These are phyloP conservation scores for Vigna mungo DNA, from an alignment of 306 rosid genomes.

Conservation along the genomic window DNA sequence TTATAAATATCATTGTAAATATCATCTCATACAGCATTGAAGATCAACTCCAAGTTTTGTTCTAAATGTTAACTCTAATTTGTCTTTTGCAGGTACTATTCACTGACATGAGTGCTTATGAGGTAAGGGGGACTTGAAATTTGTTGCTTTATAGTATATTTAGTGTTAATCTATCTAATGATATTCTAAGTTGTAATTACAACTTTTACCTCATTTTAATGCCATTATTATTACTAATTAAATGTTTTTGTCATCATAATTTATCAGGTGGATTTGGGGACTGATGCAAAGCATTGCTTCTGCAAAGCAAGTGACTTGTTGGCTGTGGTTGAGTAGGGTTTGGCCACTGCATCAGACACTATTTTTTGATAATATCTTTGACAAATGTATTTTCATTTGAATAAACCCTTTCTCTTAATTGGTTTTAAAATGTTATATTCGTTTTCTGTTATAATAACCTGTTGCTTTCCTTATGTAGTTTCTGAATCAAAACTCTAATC, in stretches of 20 bases:
- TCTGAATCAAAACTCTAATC: neutral
- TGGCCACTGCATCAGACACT: neutral
- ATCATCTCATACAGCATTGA: too few species aligned
- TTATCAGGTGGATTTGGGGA: slow-evolving; percentile 94
- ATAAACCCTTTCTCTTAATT: slow-evolving; percentile 11
- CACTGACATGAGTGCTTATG: slow-evolving; percentile 88
- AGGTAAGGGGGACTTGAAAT: slow-evolving; percentile 55
- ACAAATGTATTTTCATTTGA: slow-evolving; percentile 21
- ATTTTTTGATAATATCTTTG: slow-evolving; percentile 9
- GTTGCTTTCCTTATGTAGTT: neutral
- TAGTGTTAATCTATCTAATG: slow-evolving; percentile 9
- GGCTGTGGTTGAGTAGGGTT: slow-evolving; percentile 79
- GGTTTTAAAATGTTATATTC: neutral
- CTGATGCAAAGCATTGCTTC: slow-evolving; percentile 80
- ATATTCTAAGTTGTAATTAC: neutral
- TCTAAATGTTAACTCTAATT: neutral
- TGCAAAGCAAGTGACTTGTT: slow-evolving; percentile 81
- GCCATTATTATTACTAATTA: neutral
- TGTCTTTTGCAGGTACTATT: slow-evolving; percentile 79
- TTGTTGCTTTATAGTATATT: neutral
- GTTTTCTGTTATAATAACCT: neutral
- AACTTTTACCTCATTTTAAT: neutral
- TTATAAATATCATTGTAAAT: too few species aligned
- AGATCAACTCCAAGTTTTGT: neutral
- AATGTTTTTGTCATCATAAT: slow-evolving; percentile 17